These are phyloP conservation scores for Aspergillus taichungensis DNA, from an alignment of 495 filamentous ascomycete species.

Conservation along the genomic window DNA sequence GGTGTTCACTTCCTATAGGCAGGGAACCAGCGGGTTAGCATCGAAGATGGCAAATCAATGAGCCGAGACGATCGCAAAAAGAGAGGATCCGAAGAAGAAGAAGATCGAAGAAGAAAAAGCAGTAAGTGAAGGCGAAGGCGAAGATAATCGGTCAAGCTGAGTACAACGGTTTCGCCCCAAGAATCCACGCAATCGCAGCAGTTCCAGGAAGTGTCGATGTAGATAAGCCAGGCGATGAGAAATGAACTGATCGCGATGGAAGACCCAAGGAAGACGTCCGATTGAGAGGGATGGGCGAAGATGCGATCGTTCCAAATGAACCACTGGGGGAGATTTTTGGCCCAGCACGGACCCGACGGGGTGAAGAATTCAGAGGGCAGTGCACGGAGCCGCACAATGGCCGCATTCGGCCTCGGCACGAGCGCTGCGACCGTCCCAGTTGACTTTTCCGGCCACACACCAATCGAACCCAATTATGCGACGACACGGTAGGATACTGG, in stretches of 20 bases:
- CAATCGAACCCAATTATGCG: neutral
- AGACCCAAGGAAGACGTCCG: neutral
- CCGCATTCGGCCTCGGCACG: constrained; percentile 29
- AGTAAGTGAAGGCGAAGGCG: no score
- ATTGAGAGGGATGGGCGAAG: neutral
- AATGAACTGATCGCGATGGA: neutral
- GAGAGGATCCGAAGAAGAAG: neutral
- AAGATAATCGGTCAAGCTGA: no score
- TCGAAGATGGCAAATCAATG: no score
- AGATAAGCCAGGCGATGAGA: neutral
- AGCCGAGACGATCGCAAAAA: neutral
- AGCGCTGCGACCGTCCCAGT: constrained; percentile 23
- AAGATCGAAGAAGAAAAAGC: neutral
- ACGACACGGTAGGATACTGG: constrained; percentile 2
- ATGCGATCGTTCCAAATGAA: neutral
- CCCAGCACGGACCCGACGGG: neutral
- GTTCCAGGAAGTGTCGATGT: neutral
- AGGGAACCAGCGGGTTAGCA: neutral
- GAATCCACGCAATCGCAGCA: no score
- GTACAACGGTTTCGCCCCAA: no score
- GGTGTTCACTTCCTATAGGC: constrained; percentile 11
- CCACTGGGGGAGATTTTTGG: no score
- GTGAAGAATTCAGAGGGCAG: no score
- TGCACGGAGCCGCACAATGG: constrained; percentile 8
- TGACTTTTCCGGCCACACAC: neutral